phyloP scores from a whole-genome alignment of 2,329 filamentous ascomycete genomes.

The Microsporum ferrugineum region DNA sequence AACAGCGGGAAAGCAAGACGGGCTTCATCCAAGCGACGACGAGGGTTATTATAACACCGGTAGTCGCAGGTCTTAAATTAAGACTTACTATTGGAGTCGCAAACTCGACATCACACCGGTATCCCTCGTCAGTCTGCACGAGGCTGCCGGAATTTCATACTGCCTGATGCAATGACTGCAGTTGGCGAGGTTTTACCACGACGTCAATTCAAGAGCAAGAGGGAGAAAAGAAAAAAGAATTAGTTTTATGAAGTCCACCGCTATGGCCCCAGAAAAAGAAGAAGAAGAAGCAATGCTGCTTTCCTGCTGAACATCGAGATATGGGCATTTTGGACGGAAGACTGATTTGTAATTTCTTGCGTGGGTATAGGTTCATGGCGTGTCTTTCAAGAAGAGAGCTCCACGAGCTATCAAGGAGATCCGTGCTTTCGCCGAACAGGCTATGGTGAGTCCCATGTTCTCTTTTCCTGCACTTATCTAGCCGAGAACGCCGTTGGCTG shows the following conservation, averaged over 20 bases:
- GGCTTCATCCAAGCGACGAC: background rate
- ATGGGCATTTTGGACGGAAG: constrained; percentile 50
- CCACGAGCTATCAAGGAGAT: constrained; percentile 99
- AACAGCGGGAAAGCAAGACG: background rate
- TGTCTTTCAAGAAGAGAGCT: constrained; percentile 99
- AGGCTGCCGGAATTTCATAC: background rate
- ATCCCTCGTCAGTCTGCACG: background rate
- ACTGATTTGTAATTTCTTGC: constrained; percentile 44
- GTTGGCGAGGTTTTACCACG: background rate
- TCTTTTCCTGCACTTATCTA: constrained; percentile 5
- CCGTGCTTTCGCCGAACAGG: constrained; percentile 78
- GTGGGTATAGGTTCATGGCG: constrained; percentile 72
- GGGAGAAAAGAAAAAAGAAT: constrained; percentile 23
- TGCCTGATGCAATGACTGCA: background rate
- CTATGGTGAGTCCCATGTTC: constrained; percentile 66
- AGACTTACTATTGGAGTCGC: background rate
- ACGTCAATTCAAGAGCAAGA: constrained; percentile 6
- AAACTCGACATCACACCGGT: background rate
- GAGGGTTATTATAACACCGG: background rate
- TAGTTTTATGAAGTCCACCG: constrained; percentile 63
- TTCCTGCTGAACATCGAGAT: background rate
- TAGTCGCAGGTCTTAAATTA: background rate
- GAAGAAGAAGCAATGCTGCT: background rate
- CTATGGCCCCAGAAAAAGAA: constrained; percentile 32
- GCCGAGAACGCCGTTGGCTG: background rate